phyloP scores from a whole-genome alignment of 192 early-diverging fungal species.

The Coemansia sp. region DNA sequence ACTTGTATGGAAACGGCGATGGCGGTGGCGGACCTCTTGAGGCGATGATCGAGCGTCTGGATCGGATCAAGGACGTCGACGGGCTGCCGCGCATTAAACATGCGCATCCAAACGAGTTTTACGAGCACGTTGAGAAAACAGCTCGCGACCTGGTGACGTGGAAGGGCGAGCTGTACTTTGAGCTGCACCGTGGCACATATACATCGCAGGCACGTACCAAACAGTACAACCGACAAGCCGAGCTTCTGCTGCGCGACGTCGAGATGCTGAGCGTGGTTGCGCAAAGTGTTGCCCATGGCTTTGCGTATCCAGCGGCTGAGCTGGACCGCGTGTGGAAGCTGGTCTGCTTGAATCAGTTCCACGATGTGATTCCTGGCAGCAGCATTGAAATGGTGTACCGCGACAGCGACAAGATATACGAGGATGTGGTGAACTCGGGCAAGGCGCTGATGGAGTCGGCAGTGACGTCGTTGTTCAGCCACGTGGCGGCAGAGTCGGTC shows the following conservation, averaged over 20 bases:
- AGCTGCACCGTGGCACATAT: conserved; percentile 97
- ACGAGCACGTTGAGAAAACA: conserved; percentile 70
- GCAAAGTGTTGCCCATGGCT: conserved; percentile 8
- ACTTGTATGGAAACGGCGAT: conserved; percentile 96
- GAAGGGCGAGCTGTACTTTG: conserved; percentile 98
- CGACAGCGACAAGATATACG: conserved; percentile 68
- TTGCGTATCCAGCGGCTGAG: conserved; percentile 71
- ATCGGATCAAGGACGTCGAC: conserved; percentile 72
- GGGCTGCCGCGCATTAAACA: conserved; percentile 73
- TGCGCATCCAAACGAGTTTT: conserved; percentile 82
- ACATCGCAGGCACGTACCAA: conserved; percentile 89
- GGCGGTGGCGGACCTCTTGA: conserved; percentile 89
- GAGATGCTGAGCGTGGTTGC: conserved; percentile 71
- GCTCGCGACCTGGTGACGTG: conserved; percentile 74
- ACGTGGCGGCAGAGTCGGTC: conserved; percentile 4
- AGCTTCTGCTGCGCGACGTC: conserved; percentile 81
- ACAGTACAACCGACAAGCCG: conserved; percentile 79
- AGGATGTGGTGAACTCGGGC: conserved; percentile 40
- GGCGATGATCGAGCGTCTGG: conserved; percentile 82
- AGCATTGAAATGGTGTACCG: conserved; percentile 88
- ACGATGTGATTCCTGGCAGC: conserved; percentile 94
- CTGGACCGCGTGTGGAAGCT: conserved; percentile 87
- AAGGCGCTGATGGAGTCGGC: conserved; percentile 50
- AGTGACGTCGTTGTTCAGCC: conserved; percentile 42
- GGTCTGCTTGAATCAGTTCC: conserved; percentile 92